A percentile compares a stretch with the other conserved stretches of the same genome.
Conservation (phyloP, 1,139 yeast species). For the Diutina siamensis region DNA sequence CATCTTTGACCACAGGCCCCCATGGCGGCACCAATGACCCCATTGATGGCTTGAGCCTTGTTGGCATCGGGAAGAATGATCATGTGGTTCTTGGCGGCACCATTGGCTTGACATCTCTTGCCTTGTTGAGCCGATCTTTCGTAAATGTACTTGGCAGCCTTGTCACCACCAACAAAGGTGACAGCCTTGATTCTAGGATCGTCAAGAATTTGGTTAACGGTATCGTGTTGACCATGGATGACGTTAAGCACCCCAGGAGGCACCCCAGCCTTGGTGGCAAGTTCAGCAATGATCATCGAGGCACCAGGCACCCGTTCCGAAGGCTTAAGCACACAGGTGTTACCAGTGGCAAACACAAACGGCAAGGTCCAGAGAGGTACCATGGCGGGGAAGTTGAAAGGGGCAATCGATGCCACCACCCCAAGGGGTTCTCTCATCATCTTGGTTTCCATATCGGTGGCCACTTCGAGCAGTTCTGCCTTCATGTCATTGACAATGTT, state of each 20-base stretch:
- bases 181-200: conserved; percentile 73
- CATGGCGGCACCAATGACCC: conserved; percentile 67
- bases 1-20: conserved; percentile 86
- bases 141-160: conserved; percentile 66
- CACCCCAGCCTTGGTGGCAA: conserved; percentile 65
- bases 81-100: conserved; percentile 73
- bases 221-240: conserved; percentile 67
- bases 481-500: conserved; percentile 53
- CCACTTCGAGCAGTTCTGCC: conserved; percentile 58
- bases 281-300: conserved; percentile 64
- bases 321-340: conserved; percentile 67
- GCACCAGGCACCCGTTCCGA: conserved; percentile 77
- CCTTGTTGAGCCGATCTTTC: conserved; percentile 59
- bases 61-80: conserved; percentile 66
- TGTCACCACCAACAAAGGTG: conserved; percentile 70
- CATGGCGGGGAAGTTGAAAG: conserved; percentile 82
- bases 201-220: conserved; percentile 63
- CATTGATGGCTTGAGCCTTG: conserved; percentile 52
- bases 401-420: conserved; percentile 60
- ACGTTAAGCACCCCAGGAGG: conserved; percentile 69
- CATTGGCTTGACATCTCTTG: conserved; percentile 67
- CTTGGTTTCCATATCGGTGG: conserved; percentile 69
- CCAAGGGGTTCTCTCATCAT: conserved; percentile 59
- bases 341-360: conserved; percentile 64
- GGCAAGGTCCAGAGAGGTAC: conserved; percentile 81